These are phyloP conservation scores for Camelina neglecta DNA, from an alignment of 345 rosid genomes.

Conservation along the genomic window DNA sequence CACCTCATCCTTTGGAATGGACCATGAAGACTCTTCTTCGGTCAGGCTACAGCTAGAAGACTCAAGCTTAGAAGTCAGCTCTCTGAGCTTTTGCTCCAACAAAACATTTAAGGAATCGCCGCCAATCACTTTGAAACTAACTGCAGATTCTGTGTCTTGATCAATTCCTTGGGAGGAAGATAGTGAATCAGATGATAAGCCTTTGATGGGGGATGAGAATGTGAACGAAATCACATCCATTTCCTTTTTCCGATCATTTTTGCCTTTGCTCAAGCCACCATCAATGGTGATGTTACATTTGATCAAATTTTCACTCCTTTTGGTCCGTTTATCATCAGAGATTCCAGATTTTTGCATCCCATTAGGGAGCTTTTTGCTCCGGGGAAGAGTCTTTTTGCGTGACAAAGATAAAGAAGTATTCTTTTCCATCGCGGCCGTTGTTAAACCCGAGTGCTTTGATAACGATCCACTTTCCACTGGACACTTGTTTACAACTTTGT, in stretches of 20 bases:
- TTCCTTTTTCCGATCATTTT: conserved; percentile 51
- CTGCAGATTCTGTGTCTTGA: conserved; percentile 42
- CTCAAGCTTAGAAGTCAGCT: conserved; percentile 67
- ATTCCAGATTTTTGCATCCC: conserved; percentile 45
- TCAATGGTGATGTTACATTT: conserved; percentile 54
- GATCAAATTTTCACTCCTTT: conserved; percentile 47
- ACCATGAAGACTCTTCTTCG: conserved; percentile 50
- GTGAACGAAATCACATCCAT: conserved; percentile 89
- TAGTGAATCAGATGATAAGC: conserved; percentile 46
- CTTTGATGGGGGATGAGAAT: conserved; percentile 75
- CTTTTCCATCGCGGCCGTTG: conserved; percentile 41
- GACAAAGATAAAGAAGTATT: conserved; percentile 46
- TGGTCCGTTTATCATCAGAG: conserved; percentile 44
- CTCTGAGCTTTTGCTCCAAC: conserved; percentile 78
- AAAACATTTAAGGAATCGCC: conserved; percentile 64
- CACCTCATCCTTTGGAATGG: conserved; percentile 41
- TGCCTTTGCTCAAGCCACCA: conserved; percentile 40
- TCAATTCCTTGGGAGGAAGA: conserved; percentile 43
- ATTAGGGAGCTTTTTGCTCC: conserved; percentile 51
- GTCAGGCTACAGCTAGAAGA: conserved; percentile 54
- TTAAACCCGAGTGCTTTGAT: conserved; percentile 49
- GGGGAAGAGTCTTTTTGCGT: conserved; percentile 49
- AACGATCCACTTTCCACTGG: conserved; percentile 41
- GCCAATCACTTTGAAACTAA: conserved; percentile 52
- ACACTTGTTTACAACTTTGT: conserved; percentile 50